phyloP scores from a whole-genome alignment of 495 filamentous ascomycete species.

The Trichoderma reesei region DNA sequence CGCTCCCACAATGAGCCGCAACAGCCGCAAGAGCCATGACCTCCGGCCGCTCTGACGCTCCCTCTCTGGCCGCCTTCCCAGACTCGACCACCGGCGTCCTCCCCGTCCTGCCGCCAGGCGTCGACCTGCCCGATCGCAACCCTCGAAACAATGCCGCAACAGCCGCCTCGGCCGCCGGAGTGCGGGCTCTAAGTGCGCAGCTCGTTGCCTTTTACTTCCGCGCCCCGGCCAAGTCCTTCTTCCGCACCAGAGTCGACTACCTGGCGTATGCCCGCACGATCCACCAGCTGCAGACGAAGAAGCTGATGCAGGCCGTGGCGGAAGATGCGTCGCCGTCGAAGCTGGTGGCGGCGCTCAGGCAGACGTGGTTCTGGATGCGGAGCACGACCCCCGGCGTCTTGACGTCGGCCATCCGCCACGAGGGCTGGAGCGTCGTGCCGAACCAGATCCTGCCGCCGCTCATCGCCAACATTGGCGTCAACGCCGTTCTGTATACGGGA shows the following conservation, averaged over 20 bases:
- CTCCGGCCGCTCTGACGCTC: constrained; percentile 9
- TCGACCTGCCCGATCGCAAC: constrained; percentile 26
- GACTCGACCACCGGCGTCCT: neutral
- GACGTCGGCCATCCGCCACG: constrained; percentile 62
- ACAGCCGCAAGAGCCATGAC: neutral
- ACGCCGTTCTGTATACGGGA: constrained; percentile 76
- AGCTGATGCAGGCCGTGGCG: constrained; percentile 16
- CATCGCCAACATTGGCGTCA: constrained; percentile 75
- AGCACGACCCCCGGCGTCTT: constrained; percentile 72
- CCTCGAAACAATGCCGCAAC: constrained; percentile 64
- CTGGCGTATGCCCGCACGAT: constrained; percentile 39
- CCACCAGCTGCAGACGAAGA: constrained; percentile 24
- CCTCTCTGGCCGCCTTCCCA: neutral
- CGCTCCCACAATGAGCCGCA: neutral
- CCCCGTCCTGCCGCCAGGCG: neutral
- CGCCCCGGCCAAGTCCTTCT: constrained; percentile 82
- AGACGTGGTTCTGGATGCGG: constrained; percentile 50
- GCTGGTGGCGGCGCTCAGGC: constrained; percentile 20
- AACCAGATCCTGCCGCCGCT: constrained; percentile 82
- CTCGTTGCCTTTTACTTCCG: constrained; percentile 81
- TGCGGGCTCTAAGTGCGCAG: constrained; percentile 69
- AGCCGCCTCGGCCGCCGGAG: constrained; percentile 61
- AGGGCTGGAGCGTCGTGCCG: constrained; percentile 82
- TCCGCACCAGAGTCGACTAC: constrained; percentile 79
- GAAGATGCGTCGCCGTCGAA: constrained; percentile 18